phyloP scores from a whole-genome alignment of 768 basidiomycete genomes.

The Lanmaoa rubissima region DNA sequence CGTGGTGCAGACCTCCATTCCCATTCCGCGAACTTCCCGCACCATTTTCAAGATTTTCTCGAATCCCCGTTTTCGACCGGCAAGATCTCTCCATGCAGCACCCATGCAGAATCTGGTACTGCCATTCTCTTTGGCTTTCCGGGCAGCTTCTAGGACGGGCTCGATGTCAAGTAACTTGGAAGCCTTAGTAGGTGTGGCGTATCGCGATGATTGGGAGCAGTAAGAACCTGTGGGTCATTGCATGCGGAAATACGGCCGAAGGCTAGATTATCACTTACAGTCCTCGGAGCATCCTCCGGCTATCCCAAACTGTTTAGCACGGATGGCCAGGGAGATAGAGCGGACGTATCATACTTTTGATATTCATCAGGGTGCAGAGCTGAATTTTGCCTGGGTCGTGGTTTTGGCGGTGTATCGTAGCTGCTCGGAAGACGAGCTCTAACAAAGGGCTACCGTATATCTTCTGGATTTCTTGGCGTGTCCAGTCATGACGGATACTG shows the following conservation, averaged over 20 bases:
- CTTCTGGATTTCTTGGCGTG: constrained; percentile 73
- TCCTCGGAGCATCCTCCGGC: constrained; percentile 96
- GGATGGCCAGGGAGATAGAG: constrained; percentile 22
- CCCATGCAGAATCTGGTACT: constrained; percentile 99
- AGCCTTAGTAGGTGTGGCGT: constrained; percentile 86
- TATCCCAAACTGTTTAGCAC: constrained; percentile 31
- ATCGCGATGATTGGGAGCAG: constrained; percentile 96
- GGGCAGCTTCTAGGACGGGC: constrained; percentile 89
- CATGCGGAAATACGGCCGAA: not conserved
- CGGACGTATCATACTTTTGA: constrained; percentile 73
- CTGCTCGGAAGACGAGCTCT: constrained; percentile 85
- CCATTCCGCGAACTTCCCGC: constrained; percentile 85
- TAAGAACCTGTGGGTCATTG: constrained; percentile 68
- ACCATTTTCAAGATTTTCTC: constrained; percentile 94
- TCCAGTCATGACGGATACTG: constrained; percentile 63
- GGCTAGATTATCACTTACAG: constrained; percentile 51
- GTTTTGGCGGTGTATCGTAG: constrained; percentile 77
- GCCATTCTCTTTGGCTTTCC: constrained; percentile 93
- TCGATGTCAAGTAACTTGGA: constrained; percentile 85
- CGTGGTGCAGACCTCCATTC: constrained; percentile 99
- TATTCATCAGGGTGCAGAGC: constrained; percentile 97
- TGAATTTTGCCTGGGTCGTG: constrained; percentile 92
- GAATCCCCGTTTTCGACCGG: constrained; percentile 90
- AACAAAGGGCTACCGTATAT: constrained; percentile 87
- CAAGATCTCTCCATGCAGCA: constrained; percentile 95